A percentile compares a stretch with the other conserved stretches of the same genome.
Conservation (phyloP, 805 yeast species). For the Komagataella pastoris region DNA sequence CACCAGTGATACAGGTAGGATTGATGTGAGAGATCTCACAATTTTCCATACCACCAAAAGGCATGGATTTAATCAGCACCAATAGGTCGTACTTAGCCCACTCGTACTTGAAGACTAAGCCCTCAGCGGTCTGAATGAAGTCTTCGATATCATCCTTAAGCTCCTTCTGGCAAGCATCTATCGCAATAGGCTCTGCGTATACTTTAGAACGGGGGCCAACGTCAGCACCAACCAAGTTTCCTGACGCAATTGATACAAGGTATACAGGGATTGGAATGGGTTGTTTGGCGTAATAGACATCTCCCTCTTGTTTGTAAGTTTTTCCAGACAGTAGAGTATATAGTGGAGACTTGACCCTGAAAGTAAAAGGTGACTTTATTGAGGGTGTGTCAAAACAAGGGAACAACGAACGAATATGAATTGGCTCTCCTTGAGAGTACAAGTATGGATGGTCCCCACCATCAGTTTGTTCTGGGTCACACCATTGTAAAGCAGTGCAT, state of each 20-base stretch:
- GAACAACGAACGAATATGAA: conserved; percentile 76
- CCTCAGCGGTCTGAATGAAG: conserved; percentile 69
- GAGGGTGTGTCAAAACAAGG: conserved; percentile 92
- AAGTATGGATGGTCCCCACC: conserved; percentile 59
- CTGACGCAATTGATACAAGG: conserved; percentile 74
- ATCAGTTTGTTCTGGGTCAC: conserved; percentile 59
- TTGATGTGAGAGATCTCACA: conserved; percentile 87
- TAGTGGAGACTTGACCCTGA: conserved; percentile 45
- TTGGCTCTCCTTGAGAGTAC: conserved; percentile 86
- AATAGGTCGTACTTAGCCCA: conserved; percentile 78
- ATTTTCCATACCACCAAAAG: conserved; percentile 94
- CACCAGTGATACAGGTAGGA: conserved; percentile 77
- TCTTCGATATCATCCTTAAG: conserved; percentile 71
- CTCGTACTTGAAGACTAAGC: conserved; percentile 63
- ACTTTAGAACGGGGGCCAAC: conserved; percentile 85
- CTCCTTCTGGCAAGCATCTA: conserved; percentile 63
- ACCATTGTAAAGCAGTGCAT: conserved; percentile 82
- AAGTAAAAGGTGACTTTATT: conserved; percentile 51
- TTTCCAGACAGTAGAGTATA: conserved; percentile 67
- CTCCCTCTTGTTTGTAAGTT: conserved; percentile 18
- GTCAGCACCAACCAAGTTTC: conserved; percentile 50
- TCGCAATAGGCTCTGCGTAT: conserved; percentile 60
- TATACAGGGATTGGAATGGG: conserved; percentile 80
- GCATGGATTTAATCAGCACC: conserved; percentile 64
- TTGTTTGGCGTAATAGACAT: conserved; percentile 43